Base-by-base conservation (phyloP, 1,284 basidiomycete genomes). In the Boletellus dicymbophilus region DNA sequence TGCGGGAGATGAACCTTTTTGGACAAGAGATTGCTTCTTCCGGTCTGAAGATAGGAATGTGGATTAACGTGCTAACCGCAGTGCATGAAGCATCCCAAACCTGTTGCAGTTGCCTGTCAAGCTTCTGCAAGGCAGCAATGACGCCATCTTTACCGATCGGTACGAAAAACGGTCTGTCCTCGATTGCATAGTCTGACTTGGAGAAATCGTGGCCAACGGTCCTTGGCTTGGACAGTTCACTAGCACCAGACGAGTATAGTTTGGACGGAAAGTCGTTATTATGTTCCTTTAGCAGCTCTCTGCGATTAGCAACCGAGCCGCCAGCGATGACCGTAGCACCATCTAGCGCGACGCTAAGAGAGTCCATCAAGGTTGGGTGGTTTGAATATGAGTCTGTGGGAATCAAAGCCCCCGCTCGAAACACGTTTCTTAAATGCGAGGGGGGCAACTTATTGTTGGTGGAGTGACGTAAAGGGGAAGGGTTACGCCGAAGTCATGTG, bases 131-230 rank as follows among this genome's bases (percentile, higher is more conserved):
- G 6, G 88, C 88, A 34, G 67, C 76, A 42, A 82, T 77, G 33
- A 89, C 59, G 38, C 88, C 86, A 23, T 77, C 78, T 59, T 79
- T 81, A 25, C 76, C 78, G 50, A 90, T 86, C 10, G 72, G 75
- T 40, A 90, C 74, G 55, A 88, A 85, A 71, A 87, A 90, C 0
- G 82, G 82, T 37, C 84, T 69, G 33, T 83, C 78, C 46, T 71
- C 69, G 21, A 72, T 56, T 12, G 49, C 44, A 41, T 57, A 55
- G 13, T 67, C 66, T 30, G 50, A 28, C 31, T 45, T 70, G 40
- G 64, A 63, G 48, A 70, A 70, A n/a, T 60, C 61, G 39, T 63
- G 53, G 30, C 16, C 46, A n/a, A 39, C n/a, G 27, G 25, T 6
- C 43, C 22, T 57, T 44, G 25, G 25, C 23, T 53, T 52, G 37